These are phyloP conservation scores for Dichomitus squalens DNA, from an alignment of 1,284 basidiomycete genomes.

Conservation along the genomic window DNA sequence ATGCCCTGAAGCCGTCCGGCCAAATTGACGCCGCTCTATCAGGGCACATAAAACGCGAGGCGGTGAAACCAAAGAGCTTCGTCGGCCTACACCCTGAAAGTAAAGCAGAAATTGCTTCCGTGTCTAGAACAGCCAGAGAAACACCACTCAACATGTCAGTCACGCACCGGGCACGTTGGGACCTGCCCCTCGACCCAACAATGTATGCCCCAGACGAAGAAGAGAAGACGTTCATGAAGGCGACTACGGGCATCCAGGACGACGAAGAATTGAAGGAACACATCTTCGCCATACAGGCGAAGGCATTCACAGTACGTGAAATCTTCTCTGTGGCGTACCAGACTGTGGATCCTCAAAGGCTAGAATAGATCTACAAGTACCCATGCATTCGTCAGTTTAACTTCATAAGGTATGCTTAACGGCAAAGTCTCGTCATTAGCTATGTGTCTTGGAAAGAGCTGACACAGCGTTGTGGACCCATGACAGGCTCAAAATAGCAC, in stretches of 20 bases:
- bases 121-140: no score
- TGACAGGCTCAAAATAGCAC: conserved; percentile 17
- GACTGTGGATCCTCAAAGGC: no score
- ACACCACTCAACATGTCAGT: conserved; percentile 4
- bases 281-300: conserved; percentile 14
- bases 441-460: neutral
- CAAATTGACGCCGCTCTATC: no score
- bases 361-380: conserved; percentile 16
- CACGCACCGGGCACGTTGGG: conserved; percentile 4
- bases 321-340: neutral
- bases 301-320: conserved; percentile 17
- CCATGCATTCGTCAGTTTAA: conserved; percentile 20
- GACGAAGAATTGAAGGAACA: conserved; percentile 19
- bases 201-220: no score
- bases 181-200: conserved; percentile 9
- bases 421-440: no score
- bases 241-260: conserved; percentile 21
- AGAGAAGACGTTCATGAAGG: conserved; percentile 20
- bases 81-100: no score
- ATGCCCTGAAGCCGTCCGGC: no score
- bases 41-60: no score
- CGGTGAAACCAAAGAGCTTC: no score
- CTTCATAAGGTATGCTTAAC: conserved; percentile 14
- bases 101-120: no score
- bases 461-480: neutral